Base-by-base conservation (phyloP, 179 eudicot species). In the Heliamphora pulchella region DNA sequence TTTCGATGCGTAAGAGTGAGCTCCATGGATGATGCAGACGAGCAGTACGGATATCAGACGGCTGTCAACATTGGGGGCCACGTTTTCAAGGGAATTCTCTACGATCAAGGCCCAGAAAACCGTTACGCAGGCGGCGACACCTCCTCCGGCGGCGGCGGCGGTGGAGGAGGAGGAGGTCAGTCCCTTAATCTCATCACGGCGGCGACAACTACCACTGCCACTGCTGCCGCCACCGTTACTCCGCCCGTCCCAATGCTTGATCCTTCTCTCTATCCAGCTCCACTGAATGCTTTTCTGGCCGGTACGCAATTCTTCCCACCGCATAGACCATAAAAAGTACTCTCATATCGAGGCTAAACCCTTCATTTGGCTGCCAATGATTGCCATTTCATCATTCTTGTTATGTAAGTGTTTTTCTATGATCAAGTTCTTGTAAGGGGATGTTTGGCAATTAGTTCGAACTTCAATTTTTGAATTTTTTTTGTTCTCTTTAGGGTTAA, bases 271-370 rank as follows among this genome's bases (percentile, higher is more conserved):
- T 93, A 93, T 74, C 89, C 96, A 2, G 77, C 96, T 59, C 93
- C 91, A 5, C 89, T 93, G 68, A 89, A 85, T 83, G 91, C 94
- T 65, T 93, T 93, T 85, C 85, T 92, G 89, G 90, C 94, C 48
- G 94, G 96, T 88, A 90, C 96, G 85, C 97, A 91, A 87, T 91
- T 92, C 89, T 93, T 93, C 81, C 93, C 96, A 82, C 94, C 94
- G 78, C 93, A 95, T 80, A 90, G 95, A 86, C 86, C 89, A 79
- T 91, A 85, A 78, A 50, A 75, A 54, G 4, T 7, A 2, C 53
- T 63, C 67, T 43, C 14, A 63, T 51, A 2, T 2, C 31, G 5
- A 50, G 53, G 64, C 10, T 64, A 50, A 44, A 71, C 57, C 22
- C 57, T 18, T 48, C 75, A 71, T 8, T 47, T 71, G 75, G 39